Evolutionary conservation across 2,329 filamentous ascomycete genomes (phyloP), one percentile per base, ranked within the genome.

Genomic region (Aspergillus tubingensis): DNA sequence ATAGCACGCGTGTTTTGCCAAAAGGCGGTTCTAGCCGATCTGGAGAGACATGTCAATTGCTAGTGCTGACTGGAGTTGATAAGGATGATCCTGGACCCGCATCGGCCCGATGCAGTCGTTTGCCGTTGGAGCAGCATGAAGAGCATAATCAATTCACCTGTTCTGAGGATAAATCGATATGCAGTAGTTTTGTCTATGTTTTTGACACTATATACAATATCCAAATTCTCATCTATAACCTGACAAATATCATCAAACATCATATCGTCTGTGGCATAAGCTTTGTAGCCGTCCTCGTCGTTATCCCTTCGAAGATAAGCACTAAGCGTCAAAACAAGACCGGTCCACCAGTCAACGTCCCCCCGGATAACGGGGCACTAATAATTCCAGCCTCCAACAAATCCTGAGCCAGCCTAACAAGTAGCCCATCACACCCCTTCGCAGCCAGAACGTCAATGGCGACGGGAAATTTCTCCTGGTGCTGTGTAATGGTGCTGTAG

Each of bases 371-470:
- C 2, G 60, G 60, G 17, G 50, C 32, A 5, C 17, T 47, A 5
- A 62, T 54, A 10, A 86, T 76, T 0, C 84, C 84, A 15, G 76
- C 80, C 25, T 72, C 72, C 1, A 82, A 77, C 58, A 88, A 62
- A 44, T 84, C 82, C 53, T 80, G 74, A 2, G 85, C 82, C 53
- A 88, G 70, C 47, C 78, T 79, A 44, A 83, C 83, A 25, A 88
- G 66, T 75, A 88, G 78, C 0, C 83, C 83, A 72, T 88, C 86
- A 62, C 86, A 89, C 0, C 86, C 85, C 63, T 81, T 83, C 0
- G 84, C 82, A 0, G 80, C 85, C 73, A 88, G 74, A 19, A 88
- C 74, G 62, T 85, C 79, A 0, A 87, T 80, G 0, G 83, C 81
- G 0, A 88, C 85, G 0, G 86, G 86, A 36, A 88, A 69, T 49